Percentiles rank a stretch among this genome's conserved stretches.
Evolutionary conservation across 2,329 filamentous ascomycete genomes (phyloP).

Genomic region (Alternaria metachromatica): DNA sequence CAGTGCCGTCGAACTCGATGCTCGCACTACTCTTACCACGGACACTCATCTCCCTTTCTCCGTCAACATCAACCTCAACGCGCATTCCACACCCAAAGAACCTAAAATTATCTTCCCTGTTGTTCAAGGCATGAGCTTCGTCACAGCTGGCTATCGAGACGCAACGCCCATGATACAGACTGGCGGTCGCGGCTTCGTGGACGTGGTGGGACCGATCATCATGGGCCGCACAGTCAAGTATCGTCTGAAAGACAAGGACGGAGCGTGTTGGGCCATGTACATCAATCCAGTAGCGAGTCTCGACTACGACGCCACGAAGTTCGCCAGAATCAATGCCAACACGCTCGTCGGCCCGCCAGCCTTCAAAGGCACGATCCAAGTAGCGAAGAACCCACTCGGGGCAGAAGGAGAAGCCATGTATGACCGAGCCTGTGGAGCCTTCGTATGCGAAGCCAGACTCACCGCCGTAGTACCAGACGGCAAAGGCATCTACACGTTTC

Average conservation of each 20-base stretch:
- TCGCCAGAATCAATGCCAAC: constrained; percentile 67
- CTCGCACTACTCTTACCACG: constrained; percentile 62
- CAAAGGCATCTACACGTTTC: constrained; percentile 71
- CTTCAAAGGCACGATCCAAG: constrained; percentile 81
- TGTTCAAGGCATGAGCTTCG: constrained; percentile 87
- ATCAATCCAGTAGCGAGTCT: constrained; percentile 61
- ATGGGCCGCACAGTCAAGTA: constrained; percentile 77
- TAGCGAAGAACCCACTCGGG: constrained; percentile 74
- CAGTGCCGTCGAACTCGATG: constrained; percentile 75
- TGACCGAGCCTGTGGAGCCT: constrained; percentile 78
- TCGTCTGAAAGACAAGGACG: constrained; percentile 72
- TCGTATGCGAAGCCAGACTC: constrained; percentile 69
- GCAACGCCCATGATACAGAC: constrained; percentile 73
- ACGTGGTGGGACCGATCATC: constrained; percentile 63
- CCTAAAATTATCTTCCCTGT: constrained; percentile 78
- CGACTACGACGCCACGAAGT: constrained; percentile 65
- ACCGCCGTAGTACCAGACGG: constrained; percentile 66
- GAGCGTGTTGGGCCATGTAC: constrained; percentile 77
- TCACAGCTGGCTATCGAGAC: constrained; percentile 78
- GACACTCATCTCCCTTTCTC: constrained; percentile 64
- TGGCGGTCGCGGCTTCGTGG: constrained; percentile 75
- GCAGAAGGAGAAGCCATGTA: constrained; percentile 70
- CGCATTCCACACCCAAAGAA: constrained; percentile 57
- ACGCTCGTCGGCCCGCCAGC: constrained; percentile 68
- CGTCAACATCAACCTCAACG: constrained; percentile 70